Evolutionary conservation across 257 asterid species (phyloP).

Genomic region (Scutellaria minor): DNA sequence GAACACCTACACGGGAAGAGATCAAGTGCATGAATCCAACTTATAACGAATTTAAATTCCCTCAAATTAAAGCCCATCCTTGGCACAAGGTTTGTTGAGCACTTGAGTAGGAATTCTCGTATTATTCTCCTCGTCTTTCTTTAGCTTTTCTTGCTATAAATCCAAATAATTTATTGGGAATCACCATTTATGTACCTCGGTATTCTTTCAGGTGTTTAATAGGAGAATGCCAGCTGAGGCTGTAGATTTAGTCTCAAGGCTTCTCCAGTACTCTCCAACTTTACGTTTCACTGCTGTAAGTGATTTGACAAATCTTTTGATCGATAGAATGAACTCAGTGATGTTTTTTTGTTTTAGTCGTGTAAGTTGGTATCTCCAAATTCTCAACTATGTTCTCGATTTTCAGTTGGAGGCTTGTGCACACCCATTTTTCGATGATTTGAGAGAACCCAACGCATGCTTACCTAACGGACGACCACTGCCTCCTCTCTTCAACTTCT

Average conservation of each 20-base stretch:
- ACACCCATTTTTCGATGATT: constrained; percentile 80
- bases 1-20: constrained; percentile 96
- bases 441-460: constrained; percentile 66
- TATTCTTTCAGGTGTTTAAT: constrained; percentile 57
- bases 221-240: constrained; percentile 84
- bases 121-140: background rate
- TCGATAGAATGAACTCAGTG: background rate
- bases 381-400: constrained; percentile 18
- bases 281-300: constrained; percentile 92
- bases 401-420: constrained; percentile 93
- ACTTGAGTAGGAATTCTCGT: background rate
- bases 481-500: constrained; percentile 83
- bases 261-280: constrained; percentile 88
- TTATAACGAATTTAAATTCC: constrained; percentile 84
- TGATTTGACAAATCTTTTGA: background rate
- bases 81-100: constrained; percentile 85
- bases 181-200: background rate
- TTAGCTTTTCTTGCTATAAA: background rate
- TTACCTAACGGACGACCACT: constrained; percentile 75
- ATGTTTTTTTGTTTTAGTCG: background rate
- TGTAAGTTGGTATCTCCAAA: background rate
- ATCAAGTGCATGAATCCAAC: constrained; percentile 95
- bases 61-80: constrained; percentile 90
- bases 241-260: constrained; percentile 83
- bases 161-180: background rate